Base-by-base conservation (phyloP, 2,329 filamentous ascomycete genomes). In the Nothophaeocryptopus gaeumannii region DNA sequence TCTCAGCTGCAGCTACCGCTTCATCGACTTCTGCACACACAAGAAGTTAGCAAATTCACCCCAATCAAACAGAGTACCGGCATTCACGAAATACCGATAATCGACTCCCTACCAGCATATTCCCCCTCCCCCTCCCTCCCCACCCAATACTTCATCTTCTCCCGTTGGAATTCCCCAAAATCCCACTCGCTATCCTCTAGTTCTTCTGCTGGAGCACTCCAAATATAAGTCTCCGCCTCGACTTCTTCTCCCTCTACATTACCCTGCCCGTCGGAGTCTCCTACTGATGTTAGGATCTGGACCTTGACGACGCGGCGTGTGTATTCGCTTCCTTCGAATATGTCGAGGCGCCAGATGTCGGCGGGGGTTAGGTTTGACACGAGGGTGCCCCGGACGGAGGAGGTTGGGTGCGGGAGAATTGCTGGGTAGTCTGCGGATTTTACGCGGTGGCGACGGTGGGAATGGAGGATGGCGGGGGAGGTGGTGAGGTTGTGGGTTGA, bases 151-250 rank as follows among this genome's bases (percentile, higher is more conserved):
- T 68, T 63, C 77, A 86, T 74, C 74, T 90, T 95, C 54, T 93
- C 84, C 61, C 77, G 76, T 54, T 85, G 82, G 66, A 96, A 97
- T 55, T 87, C 82, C 40, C 85, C 83, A 72, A 90, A 93, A 67
- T 95, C 88, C 92, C 92, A 97, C 68, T 96, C 90, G 15, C 74
- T 70, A 30, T 80, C 74, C 68, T 95, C 89, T 13, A 97, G 71
- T 0, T 70, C 50, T 8, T 72, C 53, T 39, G 62, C 53, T 38
- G 69, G 60, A 12, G 75, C 68, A 55, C 75, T 67, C 66, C 78
- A 80, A 5, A 88, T 78, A 43, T 77, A 78, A 20, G 59, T 75
- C 61, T 71, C 77, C 48, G 65, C 72, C 50, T 72, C 67, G 1
- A 77, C 64, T 40, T 72, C 69, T 54, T 72, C 68, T 9, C 63